Evolutionary conservation across 2,329 filamentous ascomycete species (phyloP).

Genomic region (Hymenotorrendiella dingleyae): DNA sequence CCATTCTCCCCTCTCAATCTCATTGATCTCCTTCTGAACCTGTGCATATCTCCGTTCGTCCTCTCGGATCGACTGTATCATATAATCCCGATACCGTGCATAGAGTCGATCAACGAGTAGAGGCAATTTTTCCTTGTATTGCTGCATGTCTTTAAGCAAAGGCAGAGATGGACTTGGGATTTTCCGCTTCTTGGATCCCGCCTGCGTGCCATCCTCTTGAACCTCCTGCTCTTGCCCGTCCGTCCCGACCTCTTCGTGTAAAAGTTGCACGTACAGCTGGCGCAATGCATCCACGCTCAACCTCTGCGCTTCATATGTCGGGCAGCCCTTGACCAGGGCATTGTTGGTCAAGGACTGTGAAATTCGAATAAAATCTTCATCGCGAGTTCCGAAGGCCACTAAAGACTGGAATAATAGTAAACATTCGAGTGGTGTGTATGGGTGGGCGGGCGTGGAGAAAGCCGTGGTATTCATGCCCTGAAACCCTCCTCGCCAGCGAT

Average conservation of each 20-base stretch:
- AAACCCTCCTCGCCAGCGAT: conserved; percentile 48
- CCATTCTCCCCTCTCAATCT: conserved; percentile 57
- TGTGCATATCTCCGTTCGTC: conserved; percentile 64
- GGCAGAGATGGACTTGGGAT: conserved; percentile 58
- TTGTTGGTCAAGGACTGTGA: conserved; percentile 72
- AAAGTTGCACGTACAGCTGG: conserved; percentile 68
- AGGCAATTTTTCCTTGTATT: conserved; percentile 62
- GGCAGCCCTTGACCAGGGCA: conserved; percentile 62
- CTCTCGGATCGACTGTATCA: conserved; percentile 64
- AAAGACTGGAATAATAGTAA: conserved; percentile 80
- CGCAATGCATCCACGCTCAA: conserved; percentile 73
- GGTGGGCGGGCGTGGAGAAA: conserved; percentile 57
- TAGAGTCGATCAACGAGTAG: conserved; percentile 69
- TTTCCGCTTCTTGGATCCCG: conserved; percentile 68
- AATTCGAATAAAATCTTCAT: conserved; percentile 62
- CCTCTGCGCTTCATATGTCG: conserved; percentile 65
- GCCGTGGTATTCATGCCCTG: conserved; percentile 52
- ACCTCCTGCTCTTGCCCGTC: conserved; percentile 35
- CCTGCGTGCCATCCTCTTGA: conserved; percentile 39
- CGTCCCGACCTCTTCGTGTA: conserved; percentile 64
- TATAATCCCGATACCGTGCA: conserved; percentile 62
- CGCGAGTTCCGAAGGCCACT: conserved; percentile 58
- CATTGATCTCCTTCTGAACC: conserved; percentile 61
- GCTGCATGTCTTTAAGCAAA: conserved; percentile 58
- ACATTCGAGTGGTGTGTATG: conserved; percentile 80